Conservation (phyloP, 306 rosid species). For the Crotalaria pallida region DNA sequence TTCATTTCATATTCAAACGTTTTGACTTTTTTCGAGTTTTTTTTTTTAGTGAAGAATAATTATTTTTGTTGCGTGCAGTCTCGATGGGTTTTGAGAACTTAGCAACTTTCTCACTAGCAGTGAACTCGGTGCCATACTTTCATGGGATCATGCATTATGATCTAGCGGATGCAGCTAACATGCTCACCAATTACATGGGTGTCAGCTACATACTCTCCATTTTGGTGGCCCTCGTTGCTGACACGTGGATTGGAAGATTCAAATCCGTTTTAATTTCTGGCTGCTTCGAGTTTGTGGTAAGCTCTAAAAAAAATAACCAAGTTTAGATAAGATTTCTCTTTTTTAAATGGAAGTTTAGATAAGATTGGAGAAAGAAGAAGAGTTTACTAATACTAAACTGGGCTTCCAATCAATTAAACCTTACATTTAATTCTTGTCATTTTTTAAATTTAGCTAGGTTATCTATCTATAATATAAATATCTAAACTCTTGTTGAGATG, state of each 20-base stretch:
- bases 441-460: too few species aligned
- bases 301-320: background rate
- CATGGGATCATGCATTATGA: constrained; percentile 55
- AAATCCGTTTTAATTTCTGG: constrained; percentile 48
- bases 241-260: constrained; percentile 65
- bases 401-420: too few species aligned
- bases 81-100: constrained; percentile 58
- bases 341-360: too few species aligned
- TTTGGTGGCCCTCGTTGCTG: constrained; percentile 66
- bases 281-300: constrained; percentile 65
- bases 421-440: too few species aligned
- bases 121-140: constrained; percentile 78
- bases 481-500: too few species aligned
- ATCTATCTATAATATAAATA: too few species aligned
- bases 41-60: too few species aligned
- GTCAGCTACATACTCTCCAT: constrained; percentile 64
- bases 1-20: too few species aligned
- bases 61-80: constrained; percentile 33
- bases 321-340: too few species aligned
- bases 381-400: too few species aligned
- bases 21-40: too few species aligned
- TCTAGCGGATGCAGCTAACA: constrained; percentile 74
- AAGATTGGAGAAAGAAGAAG: too few species aligned
- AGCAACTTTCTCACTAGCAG: constrained; percentile 74
- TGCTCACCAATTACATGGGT: constrained; percentile 78